A percentile compares a stretch with the other conserved stretches of the same genome.
phyloP scores from a whole-genome alignment of 345 rosid species.

The Euclidium syriacum region DNA sequence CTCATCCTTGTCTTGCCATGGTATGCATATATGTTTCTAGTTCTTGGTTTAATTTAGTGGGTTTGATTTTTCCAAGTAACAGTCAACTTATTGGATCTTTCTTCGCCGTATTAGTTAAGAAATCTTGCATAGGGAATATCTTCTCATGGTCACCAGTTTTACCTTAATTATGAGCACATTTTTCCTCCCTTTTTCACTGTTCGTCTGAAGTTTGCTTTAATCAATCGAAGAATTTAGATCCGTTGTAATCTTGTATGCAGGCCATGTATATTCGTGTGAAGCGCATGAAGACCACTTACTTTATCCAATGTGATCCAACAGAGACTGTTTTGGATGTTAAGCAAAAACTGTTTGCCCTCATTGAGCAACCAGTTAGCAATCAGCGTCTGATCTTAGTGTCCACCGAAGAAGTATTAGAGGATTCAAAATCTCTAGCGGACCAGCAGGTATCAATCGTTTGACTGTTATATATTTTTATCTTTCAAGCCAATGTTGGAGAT shows the following conservation, averaged over 20 bases:
- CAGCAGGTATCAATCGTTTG: conserved; percentile 47
- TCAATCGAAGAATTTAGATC: neutral
- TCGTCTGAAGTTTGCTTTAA: neutral
- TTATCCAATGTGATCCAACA: conserved; percentile 81
- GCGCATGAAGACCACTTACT: conserved; percentile 77
- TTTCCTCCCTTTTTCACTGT: neutral
- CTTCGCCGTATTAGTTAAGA: neutral
- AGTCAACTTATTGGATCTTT: neutral
- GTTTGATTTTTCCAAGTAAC: neutral
- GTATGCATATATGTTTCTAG: conserved; percentile 1
- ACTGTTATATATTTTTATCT: neutral
- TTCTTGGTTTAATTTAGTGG: neutral
- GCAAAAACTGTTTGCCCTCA: conserved; percentile 60
- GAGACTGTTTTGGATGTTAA: conserved; percentile 70
- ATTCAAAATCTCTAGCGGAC: conserved; percentile 75
- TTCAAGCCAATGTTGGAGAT: neutral
- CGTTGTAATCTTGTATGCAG: conserved; percentile 31
- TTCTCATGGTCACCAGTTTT: neutral
- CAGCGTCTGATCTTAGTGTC: conserved; percentile 63
- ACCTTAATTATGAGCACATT: neutral
- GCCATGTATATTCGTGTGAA: conserved; percentile 95
- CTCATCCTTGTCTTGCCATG: conserved; percentile 19
- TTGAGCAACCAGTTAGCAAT: conserved; percentile 59
- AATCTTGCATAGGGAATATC: neutral
- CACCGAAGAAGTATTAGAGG: conserved; percentile 60